A percentile compares a stretch with the other conserved stretches of the same genome.
Conservation (phyloP, 2,329 filamentous ascomycete species). For the Colletotrichum sp. region DNA sequence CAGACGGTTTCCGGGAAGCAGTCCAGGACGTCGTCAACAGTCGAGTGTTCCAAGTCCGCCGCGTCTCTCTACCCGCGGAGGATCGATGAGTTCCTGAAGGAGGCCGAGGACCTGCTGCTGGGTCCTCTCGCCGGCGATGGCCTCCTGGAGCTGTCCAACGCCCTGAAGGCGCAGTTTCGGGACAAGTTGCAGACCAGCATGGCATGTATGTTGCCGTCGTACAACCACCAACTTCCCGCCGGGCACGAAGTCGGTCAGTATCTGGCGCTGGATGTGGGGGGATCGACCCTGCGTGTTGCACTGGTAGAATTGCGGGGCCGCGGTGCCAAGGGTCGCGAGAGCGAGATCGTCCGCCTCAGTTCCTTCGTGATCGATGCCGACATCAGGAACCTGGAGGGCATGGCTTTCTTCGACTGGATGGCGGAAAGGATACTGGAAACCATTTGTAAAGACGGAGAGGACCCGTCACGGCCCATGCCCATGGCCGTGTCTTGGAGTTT, state of each 20-base stretch:
- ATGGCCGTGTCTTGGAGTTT: slow-evolving; percentile 74
- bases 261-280: slow-evolving; percentile 71
- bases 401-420: slow-evolving; percentile 73
- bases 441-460: slow-evolving; percentile 45
- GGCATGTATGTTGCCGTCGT: slow-evolving; percentile 70
- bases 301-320: slow-evolving; percentile 64
- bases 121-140: slow-evolving; percentile 50
- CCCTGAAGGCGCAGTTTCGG: slow-evolving; percentile 60
- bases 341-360: slow-evolving; percentile 58
- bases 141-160: slow-evolving; percentile 50
- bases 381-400: slow-evolving; percentile 62
- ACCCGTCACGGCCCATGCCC: slow-evolving; percentile 50
- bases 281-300: slow-evolving; percentile 70
- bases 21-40: background rate
- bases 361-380: slow-evolving; percentile 61
- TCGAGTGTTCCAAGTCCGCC: background rate
- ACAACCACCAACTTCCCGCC: slow-evolving; percentile 67
- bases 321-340: slow-evolving; percentile 40
- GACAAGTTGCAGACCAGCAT: slow-evolving; percentile 56
- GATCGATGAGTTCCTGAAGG: slow-evolving; percentile 59
- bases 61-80: slow-evolving; percentile 30
- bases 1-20: slow-evolving; percentile 6
- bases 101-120: slow-evolving; percentile 59
- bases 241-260: slow-evolving; percentile 65
- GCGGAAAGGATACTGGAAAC: slow-evolving; percentile 64